These are phyloP conservation scores for Melampsora larici-populina DNA, from an alignment of 1,284 basidiomycete species.

Conservation along the genomic window DNA sequence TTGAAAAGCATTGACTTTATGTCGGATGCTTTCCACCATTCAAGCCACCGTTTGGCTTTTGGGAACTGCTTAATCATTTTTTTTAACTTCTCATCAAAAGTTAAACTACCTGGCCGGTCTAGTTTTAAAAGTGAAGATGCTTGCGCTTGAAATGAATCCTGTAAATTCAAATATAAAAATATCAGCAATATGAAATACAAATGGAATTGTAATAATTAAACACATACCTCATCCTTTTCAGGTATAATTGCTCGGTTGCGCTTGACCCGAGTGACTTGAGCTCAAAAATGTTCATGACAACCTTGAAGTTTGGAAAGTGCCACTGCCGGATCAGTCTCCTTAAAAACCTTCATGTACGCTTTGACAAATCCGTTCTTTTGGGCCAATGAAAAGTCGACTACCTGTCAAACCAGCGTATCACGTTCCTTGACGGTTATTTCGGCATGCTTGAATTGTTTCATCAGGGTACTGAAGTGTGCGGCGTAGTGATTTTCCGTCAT, in stretches of 20 bases:
- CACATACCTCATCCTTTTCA: background rate
- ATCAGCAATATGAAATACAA: too few relatives aligned
- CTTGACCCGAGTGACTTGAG: too few relatives aligned
- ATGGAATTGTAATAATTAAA: too few relatives aligned
- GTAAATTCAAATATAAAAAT: too few relatives aligned
- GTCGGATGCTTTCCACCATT: slow-evolving; percentile 10
- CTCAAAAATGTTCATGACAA: slow-evolving; percentile 8
- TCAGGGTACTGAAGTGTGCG: too few relatives aligned
- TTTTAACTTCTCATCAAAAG: slow-evolving; percentile 2
- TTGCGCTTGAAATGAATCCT: background rate
- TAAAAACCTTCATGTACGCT: slow-evolving; percentile 7
- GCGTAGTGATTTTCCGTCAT: too few relatives aligned
- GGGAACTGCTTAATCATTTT: background rate
- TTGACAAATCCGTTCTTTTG: too few relatives aligned
- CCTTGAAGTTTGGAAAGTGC: background rate
- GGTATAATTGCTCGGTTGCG: background rate
- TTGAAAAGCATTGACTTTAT: slow-evolving; percentile 5
- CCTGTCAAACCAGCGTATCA: too few relatives aligned
- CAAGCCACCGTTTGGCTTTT: too few relatives aligned
- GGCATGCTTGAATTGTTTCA: too few relatives aligned
- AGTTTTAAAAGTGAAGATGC: background rate
- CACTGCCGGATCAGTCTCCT: background rate
- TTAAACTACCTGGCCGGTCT: background rate
- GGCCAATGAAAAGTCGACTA: slow-evolving; percentile 23
- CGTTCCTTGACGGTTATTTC: too few relatives aligned